Evolutionary conservation across 441 rosid genomes (phyloP).

Genomic region (Geranium incanum): DNA sequence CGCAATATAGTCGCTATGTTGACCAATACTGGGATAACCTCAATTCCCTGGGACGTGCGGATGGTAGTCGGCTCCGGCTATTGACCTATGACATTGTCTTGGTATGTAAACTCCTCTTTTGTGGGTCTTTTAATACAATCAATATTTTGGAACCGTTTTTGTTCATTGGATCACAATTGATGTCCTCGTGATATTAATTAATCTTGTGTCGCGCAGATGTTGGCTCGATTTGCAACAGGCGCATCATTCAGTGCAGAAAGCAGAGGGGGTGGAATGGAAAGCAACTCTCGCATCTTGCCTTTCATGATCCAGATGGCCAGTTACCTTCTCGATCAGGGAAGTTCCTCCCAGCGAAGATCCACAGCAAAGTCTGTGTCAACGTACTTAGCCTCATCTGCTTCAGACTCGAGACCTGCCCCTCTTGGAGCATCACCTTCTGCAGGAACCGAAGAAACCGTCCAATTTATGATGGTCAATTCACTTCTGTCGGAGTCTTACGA

Average conservation of each 20-base stretch:
- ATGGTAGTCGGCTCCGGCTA: conserved; percentile 91
- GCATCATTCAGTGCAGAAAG: conserved; percentile 87
- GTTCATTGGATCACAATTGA: neutral
- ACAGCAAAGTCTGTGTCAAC: conserved; percentile 80
- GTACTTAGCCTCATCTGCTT: conserved; percentile 52
- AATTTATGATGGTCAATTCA: conserved; percentile 99
- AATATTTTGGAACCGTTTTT: neutral
- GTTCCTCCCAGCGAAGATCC: conserved; percentile 63
- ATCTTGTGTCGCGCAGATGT: conserved; percentile 51
- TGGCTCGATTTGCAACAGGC: conserved; percentile 99
- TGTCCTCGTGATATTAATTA: conserved; percentile 3
- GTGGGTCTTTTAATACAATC: neutral
- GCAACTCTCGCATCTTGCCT: conserved; percentile 95
- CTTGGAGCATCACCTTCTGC: conserved; percentile 49
- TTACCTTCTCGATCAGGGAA: conserved; percentile 97
- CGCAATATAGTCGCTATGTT: conserved; percentile 78
- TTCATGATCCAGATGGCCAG: conserved; percentile 98
- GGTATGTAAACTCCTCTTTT: conserved; percentile 36
- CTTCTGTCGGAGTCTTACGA: conserved; percentile 89
- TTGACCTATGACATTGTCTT: conserved; percentile 94
- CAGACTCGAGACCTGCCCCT: conserved; percentile 49
- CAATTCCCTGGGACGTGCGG: conserved; percentile 93
- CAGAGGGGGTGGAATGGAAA: conserved; percentile 99
- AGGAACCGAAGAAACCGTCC: conserved; percentile 90
- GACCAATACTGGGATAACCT: conserved; percentile 99